These are phyloP conservation scores for Chlorella ohadii DNA, from an alignment of 139 green algal species.

Conservation along the genomic window DNA sequence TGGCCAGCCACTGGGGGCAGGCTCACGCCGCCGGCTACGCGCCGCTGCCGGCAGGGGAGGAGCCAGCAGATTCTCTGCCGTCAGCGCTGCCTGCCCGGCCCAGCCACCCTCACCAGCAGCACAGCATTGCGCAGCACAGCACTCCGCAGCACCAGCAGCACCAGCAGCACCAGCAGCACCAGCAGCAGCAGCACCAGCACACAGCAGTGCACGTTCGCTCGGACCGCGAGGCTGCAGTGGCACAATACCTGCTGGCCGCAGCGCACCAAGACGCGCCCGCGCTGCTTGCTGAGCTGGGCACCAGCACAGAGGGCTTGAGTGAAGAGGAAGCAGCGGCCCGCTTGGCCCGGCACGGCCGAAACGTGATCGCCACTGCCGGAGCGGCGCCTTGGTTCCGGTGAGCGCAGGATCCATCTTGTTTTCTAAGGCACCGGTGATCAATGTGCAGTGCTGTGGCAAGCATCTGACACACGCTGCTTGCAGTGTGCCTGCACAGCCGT, in stretches of 20 bases:
- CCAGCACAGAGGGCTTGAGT: constrained; percentile 11
- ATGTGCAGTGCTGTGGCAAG: too few species aligned
- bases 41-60: too few species aligned
- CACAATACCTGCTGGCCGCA: neutral
- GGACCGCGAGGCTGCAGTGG: neutral
- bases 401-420: too few species aligned
- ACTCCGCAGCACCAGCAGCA: neutral
- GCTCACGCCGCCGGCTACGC: too few species aligned
- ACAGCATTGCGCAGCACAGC: neutral
- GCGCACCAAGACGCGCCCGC: neutral
- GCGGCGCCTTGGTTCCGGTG: constrained; percentile 1
- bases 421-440: too few species aligned
- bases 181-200: neutral
- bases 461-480: too few species aligned
- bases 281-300: neutral
- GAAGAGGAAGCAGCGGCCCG: neutral
- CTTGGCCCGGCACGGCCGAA: constrained; percentile 16
- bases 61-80: too few species aligned
- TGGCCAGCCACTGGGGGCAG: too few species aligned
- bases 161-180: neutral
- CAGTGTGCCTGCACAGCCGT: too few species aligned
- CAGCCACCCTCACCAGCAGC: neutral
- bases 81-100: too few species aligned
- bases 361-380: neutral
- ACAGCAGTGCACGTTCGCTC: neutral